Evolutionary conservation across 352 stramenopile genomes (phyloP), one percentile per base, ranked within the genome.

Genomic region (Phytophthora europaea): DNA sequence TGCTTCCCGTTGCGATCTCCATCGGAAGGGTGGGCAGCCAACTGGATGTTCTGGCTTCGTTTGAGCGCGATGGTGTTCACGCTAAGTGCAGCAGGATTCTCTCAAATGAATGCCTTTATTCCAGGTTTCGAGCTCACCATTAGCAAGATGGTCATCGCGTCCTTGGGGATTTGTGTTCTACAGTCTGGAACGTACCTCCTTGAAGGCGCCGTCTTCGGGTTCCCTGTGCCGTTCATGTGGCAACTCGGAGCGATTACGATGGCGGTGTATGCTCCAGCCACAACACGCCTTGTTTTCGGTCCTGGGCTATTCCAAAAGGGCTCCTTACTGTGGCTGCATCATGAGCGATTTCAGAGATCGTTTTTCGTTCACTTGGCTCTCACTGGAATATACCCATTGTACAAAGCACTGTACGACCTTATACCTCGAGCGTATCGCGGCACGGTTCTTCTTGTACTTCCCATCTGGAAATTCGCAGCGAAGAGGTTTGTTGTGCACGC

Each of bases 141-240:
- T 20, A 36, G 8, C 15, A 76, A 69, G 28, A 73, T 55, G 40
- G 1, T 59, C 5, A 15, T 53, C 23, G 47, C 57, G 4, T 40
- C 65, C 34, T 33, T 71, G 15, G 70, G 65, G 16, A 57, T 65
- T 48, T 56, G 57, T n/a, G 16, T 52, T 13, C 9, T 51, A 43
- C 34, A 54, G 12, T 23, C 22, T 1, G 51, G 64, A 2, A 57
- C 61, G 5, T 74, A 63, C n/a, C 5, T 74, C 10, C 22, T 74
- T 4, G 67, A 63, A 50, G 52, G 31, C 20, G 33, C 8, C 7
- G 33, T 65, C 0, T 47, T 76, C 31, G 70, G 57, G 0, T 76
- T 76, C 23, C 69, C 70, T 26, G 57, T 76, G 23, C 70, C 70
- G 6, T 72, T 73, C 45, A 63, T 70, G 64, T 65, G 38, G 51